phyloP scores from a whole-genome alignment of 768 basidiomycete species.

The Suillus lakei region DNA sequence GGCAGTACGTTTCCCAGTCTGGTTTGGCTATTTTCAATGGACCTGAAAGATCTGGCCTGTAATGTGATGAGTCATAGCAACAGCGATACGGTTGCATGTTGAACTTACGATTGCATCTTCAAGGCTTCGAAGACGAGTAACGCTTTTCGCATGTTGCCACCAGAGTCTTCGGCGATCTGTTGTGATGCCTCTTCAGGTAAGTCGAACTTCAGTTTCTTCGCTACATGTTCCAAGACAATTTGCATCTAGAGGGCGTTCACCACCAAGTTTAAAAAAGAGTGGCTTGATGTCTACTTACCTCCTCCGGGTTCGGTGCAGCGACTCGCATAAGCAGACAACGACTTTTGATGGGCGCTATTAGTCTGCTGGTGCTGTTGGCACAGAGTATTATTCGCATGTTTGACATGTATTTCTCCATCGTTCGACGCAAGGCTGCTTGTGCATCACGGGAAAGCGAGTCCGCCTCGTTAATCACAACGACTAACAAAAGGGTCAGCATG shows the following conservation, averaged over 20 bases:
- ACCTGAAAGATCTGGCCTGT: slow-evolving; percentile 82
- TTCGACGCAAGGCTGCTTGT: slow-evolving; percentile 93
- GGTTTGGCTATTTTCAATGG: slow-evolving; percentile 88
- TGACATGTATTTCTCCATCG: slow-evolving; percentile 99
- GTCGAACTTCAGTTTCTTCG: slow-evolving; percentile 77
- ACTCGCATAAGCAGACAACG: slow-evolving; percentile 94
- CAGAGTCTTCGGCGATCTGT: slow-evolving; percentile 81
- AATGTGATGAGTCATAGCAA: neutral
- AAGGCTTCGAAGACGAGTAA: slow-evolving; percentile 93
- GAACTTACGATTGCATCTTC: slow-evolving; percentile 90
- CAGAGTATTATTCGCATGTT: slow-evolving; percentile 97
- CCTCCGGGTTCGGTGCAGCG: slow-evolving; percentile 78
- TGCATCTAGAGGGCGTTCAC: slow-evolving; percentile 63
- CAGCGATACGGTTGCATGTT: neutral
- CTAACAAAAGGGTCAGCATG: slow-evolving; percentile 42
- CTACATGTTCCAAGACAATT: slow-evolving; percentile 77
- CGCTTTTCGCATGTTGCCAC: slow-evolving; percentile 94
- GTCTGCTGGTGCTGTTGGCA: slow-evolving; percentile 91
- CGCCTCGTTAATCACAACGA: slow-evolving; percentile 98
- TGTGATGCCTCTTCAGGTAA: slow-evolving; percentile 77
- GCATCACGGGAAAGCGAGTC: slow-evolving; percentile 95
- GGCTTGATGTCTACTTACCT: slow-evolving; percentile 52
- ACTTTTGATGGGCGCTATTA: slow-evolving; percentile 97
- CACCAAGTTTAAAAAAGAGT: slow-evolving; percentile 10
- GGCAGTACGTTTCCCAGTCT: slow-evolving; percentile 99